Percentiles rank a stretch among this genome's conserved stretches.
phyloP scores from a whole-genome alignment of 805 yeast genomes.

The Ogataea methylovora region DNA sequence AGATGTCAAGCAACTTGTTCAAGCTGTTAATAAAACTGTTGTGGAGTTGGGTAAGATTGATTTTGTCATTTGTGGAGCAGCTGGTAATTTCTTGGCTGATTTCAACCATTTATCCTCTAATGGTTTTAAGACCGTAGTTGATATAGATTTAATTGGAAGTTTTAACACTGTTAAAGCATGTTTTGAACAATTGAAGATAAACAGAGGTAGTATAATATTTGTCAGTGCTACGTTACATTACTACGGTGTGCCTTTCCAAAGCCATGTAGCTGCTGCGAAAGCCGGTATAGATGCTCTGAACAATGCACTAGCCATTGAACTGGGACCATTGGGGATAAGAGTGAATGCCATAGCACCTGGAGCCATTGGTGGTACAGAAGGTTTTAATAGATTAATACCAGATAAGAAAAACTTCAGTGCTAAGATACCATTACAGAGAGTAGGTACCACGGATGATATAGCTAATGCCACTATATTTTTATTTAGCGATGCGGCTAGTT shows the following conservation, averaged over 20 bases:
- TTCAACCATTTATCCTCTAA: conserved; percentile 72
- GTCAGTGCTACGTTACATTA: conserved; percentile 89
- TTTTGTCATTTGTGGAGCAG: conserved; percentile 90
- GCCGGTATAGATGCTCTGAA: conserved; percentile 91
- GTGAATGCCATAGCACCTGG: conserved; percentile 91
- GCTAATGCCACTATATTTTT: conserved; percentile 82
- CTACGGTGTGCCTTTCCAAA: conserved; percentile 81
- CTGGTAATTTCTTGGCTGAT: conserved; percentile 85
- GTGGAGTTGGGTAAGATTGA: conserved; percentile 70
- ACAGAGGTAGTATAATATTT: conserved; percentile 67
- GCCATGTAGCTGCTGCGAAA: conserved; percentile 91
- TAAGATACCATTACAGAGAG: conserved; percentile 57
- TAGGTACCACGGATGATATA: conserved; percentile 69
- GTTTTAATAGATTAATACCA: conserved; percentile 56
- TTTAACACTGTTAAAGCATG: conserved; percentile 86
- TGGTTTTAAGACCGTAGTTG: conserved; percentile 83
- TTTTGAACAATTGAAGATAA: conserved; percentile 52
- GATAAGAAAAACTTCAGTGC: conserved; percentile 31
- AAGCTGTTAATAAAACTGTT: conserved; percentile 64
- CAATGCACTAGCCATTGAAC: conserved; percentile 79
- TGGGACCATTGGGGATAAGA: conserved; percentile 84
- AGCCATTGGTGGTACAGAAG: conserved; percentile 81
- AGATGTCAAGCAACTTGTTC: conserved; percentile 45
- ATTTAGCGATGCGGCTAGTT: conserved; percentile 76
- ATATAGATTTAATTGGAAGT: conserved; percentile 83